phyloP scores from a whole-genome alignment of 2,329 filamentous ascomycete genomes.

The Aquanectria penicillioides region DNA sequence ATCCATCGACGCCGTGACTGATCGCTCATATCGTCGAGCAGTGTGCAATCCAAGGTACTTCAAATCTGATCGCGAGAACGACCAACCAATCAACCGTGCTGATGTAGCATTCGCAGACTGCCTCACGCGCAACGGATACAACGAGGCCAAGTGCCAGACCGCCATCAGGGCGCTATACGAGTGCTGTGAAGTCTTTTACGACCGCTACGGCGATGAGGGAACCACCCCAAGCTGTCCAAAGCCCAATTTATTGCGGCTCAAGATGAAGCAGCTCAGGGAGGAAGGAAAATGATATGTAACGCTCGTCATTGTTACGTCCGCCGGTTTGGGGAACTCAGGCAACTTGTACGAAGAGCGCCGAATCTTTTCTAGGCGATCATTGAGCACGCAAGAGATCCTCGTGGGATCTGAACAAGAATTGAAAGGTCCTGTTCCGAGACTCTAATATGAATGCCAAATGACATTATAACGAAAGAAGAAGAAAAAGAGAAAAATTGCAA shows the following conservation, averaged over 20 bases:
- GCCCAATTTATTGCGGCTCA: slow-evolving; percentile 79
- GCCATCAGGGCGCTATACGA: slow-evolving; percentile 89
- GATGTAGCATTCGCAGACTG: slow-evolving; percentile 69
- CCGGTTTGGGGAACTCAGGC: slow-evolving; percentile 63
- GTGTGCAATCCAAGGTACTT: slow-evolving; percentile 89
- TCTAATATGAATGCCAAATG: slow-evolving; percentile 95
- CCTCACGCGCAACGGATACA: slow-evolving; percentile 83
- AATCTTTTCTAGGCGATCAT: slow-evolving; percentile 90
- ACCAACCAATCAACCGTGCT: slow-evolving; percentile 1
- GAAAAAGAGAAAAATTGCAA: slow-evolving; percentile 41
- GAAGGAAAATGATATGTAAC: slow-evolving; percentile 57
- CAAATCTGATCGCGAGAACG: neutral
- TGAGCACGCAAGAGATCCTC: slow-evolving; percentile 93
- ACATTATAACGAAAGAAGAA: slow-evolving; percentile 72
- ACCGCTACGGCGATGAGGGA: slow-evolving; percentile 78
- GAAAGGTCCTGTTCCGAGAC: slow-evolving; percentile 93
- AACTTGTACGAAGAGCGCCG: slow-evolving; percentile 78
- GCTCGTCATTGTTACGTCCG: slow-evolving; percentile 57
- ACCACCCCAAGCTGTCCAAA: slow-evolving; percentile 87
- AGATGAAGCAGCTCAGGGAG: slow-evolving; percentile 77
- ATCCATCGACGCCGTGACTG: neutral
- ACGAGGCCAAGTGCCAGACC: slow-evolving; percentile 83
- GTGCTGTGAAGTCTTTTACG: slow-evolving; percentile 92
- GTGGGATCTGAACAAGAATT: slow-evolving; percentile 91
- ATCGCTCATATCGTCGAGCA: slow-evolving; percentile 46